Percentiles rank a stretch among this genome's conserved stretches.
phyloP scores from a whole-genome alignment of 345 rosid species.

The Eucalyptus erythrocorys region DNA sequence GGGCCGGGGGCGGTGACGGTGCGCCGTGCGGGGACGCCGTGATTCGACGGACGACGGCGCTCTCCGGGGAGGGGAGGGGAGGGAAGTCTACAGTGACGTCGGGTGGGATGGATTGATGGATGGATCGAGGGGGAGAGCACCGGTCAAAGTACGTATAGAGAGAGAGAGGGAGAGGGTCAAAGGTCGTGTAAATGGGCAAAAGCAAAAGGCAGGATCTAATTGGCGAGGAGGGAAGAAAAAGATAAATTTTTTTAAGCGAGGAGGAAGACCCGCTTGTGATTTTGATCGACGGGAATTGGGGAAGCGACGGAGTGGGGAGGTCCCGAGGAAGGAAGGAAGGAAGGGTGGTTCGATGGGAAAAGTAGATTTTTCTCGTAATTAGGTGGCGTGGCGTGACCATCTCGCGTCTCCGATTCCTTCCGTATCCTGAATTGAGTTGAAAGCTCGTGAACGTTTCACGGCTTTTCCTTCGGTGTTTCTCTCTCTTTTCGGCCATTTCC shows the following conservation, averaged over 20 bases:
- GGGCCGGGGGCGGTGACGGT: neutral
- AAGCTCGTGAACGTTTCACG: too few species aligned
- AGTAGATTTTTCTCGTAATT: neutral
- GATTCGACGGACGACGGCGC: neutral
- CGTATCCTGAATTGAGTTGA: too few species aligned
- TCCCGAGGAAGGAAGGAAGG: neutral
- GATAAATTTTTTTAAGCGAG: neutral
- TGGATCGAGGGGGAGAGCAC: neutral
- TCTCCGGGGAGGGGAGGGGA: neutral
- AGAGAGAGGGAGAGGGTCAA: neutral
- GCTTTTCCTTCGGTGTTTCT: too few species aligned
- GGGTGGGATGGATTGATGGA: too few species aligned
- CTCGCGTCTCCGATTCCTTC: neutral
- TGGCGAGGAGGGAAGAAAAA: neutral
- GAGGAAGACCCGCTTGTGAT: neutral
- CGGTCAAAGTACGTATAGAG: neutral
- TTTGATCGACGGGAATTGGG: neutral
- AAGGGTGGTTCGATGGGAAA: neutral
- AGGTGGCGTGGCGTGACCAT: neutral
- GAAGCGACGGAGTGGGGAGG: too few species aligned
- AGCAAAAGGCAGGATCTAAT: neutral
- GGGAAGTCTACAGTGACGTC: neutral
- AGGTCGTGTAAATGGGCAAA: too few species aligned
- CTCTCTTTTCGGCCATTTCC: too few species aligned
- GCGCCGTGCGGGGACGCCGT: neutral